Evolutionary conservation across 345 rosid species (phyloP), one percentile per base, ranked within the genome.

Genomic region (Dimocarpus longan): DNA sequence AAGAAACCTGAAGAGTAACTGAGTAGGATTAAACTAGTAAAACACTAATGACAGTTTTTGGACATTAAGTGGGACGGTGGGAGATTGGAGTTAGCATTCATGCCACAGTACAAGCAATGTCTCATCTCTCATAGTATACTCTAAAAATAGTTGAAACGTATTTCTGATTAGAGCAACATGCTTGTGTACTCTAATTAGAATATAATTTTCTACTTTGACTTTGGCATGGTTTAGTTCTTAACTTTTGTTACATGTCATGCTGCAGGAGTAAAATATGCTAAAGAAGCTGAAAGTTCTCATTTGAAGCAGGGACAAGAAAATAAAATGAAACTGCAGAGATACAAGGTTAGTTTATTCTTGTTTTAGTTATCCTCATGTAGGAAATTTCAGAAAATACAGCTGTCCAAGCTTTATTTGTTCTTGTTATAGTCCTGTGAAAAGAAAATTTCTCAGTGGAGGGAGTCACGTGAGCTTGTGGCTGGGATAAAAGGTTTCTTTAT

Each of bases 301-400:
- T 87, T 95, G 81, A 90, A 83, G 77, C 92, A 85, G 81, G 88
- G 86, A 78, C 91, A 85, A 70, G 85, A 88, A 84, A 89, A 78
- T 50, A 94, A 85, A 80, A 88, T 84, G 84, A 89, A 81, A 80
- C 80, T 70, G 80, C 83, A 32, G 68, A 95, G 87, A 73, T 95
- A 90, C 87, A 85, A 86, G 98, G 98, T 95, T 84, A 66, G 84
- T 79, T 37, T 72, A 10, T 65, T 79, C 39, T 66, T 73, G 16
- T 80, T 63, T 32, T 39, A 21, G 8, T 21, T 13, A 26, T 76
- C 37, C 52, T 63, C 10, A n/a, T 19, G 8, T 59, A 59, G 64
- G 21, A 59, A 21, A 21, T 18, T 10, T 59, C 12, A 46, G 52
- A 46, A 46, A 46, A 46, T 46, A 46, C 52, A 7, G 52, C 10